A percentile compares a stretch with the other conserved stretches of the same genome.
phyloP scores from a whole-genome alignment of 495 filamentous ascomycete species.

The Xylaria intraflava region DNA sequence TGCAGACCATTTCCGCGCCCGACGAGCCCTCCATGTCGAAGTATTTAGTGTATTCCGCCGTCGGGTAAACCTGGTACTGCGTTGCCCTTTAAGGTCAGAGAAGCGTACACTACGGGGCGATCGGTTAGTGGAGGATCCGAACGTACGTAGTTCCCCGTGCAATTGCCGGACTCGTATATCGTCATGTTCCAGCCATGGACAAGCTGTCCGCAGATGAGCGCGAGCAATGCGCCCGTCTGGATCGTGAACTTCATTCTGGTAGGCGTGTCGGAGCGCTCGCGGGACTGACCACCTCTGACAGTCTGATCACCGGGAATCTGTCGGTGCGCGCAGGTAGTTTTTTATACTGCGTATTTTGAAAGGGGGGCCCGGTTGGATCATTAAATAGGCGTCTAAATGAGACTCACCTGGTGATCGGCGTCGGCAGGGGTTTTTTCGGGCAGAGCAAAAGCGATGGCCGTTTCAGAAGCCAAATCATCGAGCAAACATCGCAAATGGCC shows the following conservation, averaged over 20 bases:
- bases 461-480: conserved; percentile 9
- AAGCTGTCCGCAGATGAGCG: conserved; percentile 4
- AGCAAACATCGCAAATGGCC: neutral
- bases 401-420: neutral
- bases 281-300: neutral
- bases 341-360: neutral
- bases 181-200: conserved; percentile 10
- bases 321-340: no score
- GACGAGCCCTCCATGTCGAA: conserved; percentile 15
- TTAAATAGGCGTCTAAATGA: neutral
- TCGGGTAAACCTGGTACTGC: conserved; percentile 10
- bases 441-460: neutral
- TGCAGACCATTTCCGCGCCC: conserved; percentile 14
- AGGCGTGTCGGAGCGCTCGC: neutral
- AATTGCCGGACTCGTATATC: conserved; percentile 11
- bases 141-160: conserved; percentile 8
- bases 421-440: neutral
- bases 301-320: neutral
- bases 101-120: neutral
- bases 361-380: neutral
- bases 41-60: conserved; percentile 9
- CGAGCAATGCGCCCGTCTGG: conserved; percentile 3
- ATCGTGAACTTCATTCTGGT: conserved; percentile 7
- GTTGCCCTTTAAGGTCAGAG: neutral
- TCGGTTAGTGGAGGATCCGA: neutral